A percentile compares a stretch with the other conserved stretches of the same genome.
phyloP scores from a whole-genome alignment of 805 yeast genomes.

The Candida tallmaniae region DNA sequence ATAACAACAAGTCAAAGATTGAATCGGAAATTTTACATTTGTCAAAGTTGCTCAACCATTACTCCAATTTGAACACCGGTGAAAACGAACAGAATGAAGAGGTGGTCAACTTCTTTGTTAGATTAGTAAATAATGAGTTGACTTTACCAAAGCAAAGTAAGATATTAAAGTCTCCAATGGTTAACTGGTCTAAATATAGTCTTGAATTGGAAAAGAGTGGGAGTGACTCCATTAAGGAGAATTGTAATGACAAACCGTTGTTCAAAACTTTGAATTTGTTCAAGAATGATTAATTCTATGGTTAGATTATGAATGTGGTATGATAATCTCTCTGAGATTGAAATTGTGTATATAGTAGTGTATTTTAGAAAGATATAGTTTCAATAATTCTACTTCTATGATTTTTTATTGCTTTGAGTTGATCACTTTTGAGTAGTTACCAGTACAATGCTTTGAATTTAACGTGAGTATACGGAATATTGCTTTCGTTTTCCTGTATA shows the following conservation, averaged over 20 bases:
- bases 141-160: slow-evolving; percentile 31
- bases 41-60: slow-evolving; percentile 23
- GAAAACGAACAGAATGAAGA: slow-evolving; percentile 13
- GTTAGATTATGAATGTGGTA: too few species aligned
- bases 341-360: too few species aligned
- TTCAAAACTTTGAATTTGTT: slow-evolving; percentile 24
- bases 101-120: slow-evolving; percentile 28
- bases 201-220: slow-evolving; percentile 4
- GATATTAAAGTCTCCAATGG: slow-evolving; percentile 28
- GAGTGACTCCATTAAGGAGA: slow-evolving; percentile 2
- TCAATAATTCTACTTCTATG: too few species aligned
- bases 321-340: too few species aligned
- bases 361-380: too few species aligned
- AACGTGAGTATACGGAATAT: too few species aligned
- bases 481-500: too few species aligned
- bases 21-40: slow-evolving; percentile 27
- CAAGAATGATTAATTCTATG: slow-evolving; percentile 5
- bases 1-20: slow-evolving; percentile 18
- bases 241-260: slow-evolving; percentile 13
- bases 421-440: too few species aligned
- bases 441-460: too few species aligned
- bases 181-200: slow-evolving; percentile 38
- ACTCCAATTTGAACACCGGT: slow-evolving; percentile 8
- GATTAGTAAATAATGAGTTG: slow-evolving; percentile 28
- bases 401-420: too few species aligned